Conservation (phyloP, 2,329 filamentous ascomycete genomes). For the Fusarium staphyleae region DNA sequence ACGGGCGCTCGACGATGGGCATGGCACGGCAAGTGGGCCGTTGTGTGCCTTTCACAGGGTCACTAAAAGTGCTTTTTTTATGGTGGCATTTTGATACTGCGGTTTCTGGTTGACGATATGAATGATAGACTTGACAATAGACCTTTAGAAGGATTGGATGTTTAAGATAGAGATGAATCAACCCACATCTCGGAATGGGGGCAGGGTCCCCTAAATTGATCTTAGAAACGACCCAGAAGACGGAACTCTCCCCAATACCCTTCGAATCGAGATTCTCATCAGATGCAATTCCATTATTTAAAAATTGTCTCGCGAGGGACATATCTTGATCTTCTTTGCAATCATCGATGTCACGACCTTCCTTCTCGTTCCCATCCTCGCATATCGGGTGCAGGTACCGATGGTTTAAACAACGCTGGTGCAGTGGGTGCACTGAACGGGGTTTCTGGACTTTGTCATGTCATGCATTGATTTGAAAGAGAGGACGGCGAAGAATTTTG, state of each 20-base stretch:
- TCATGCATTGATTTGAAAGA: conserved; percentile 45
- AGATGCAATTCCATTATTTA: conserved; percentile 3
- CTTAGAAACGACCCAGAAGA: conserved; percentile 5
- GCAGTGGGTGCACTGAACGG: no score
- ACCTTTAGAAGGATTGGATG: conserved; percentile 9
- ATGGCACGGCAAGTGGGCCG: conserved; percentile 95
- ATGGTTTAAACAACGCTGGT: no score
- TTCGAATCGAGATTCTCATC: conserved; percentile 38
- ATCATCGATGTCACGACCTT: conserved; percentile 32
- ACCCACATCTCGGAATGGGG: neutral
- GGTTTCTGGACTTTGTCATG: conserved; percentile 46
- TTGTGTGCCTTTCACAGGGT: conserved; percentile 65
- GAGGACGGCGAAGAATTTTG: conserved; percentile 40
- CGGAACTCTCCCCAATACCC: conserved; percentile 29
- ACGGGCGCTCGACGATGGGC: conserved; percentile 82
- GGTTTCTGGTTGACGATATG: conserved; percentile 11
- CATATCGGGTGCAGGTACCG: no score
- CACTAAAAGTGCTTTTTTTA: conserved; percentile 33
- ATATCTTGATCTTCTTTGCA: conserved; percentile 30
- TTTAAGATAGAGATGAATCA: neutral
- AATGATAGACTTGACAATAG: conserved; percentile 22
- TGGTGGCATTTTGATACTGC: neutral
- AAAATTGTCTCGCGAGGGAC: conserved; percentile 16
- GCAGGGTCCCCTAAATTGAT: neutral
- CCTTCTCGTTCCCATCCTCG: conserved; percentile 15